These are phyloP conservation scores for Fonsecaea pugnacius DNA, from an alignment of 2,329 filamentous ascomycete species.

Conservation along the genomic window DNA sequence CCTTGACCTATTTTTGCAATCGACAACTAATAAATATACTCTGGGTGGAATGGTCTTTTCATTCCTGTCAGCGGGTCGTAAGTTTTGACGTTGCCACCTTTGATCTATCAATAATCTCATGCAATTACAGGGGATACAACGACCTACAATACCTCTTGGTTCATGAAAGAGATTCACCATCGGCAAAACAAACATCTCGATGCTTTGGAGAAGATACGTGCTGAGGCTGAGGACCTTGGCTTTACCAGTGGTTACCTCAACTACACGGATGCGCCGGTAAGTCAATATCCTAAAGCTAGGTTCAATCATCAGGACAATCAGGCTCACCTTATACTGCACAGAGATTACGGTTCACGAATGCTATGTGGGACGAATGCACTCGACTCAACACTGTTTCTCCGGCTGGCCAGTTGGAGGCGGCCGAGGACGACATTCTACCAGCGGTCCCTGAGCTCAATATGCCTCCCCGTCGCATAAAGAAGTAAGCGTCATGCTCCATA, in stretches of 20 bases:
- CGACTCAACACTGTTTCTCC: slow-evolving; percentile 29
- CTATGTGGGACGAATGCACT: slow-evolving; percentile 29
- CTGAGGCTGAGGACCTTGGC: slow-evolving; percentile 22
- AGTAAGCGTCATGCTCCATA: slow-evolving; percentile 3
- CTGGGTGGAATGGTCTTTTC: slow-evolving; percentile 26
- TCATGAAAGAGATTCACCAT: slow-evolving; percentile 28
- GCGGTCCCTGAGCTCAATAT: slow-evolving; percentile 28
- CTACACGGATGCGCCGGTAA: slow-evolving; percentile 23
- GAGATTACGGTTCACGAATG: slow-evolving; percentile 27
- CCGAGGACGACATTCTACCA: slow-evolving; percentile 26
- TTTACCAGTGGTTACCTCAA: slow-evolving; percentile 19
- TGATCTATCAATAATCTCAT: neutral
- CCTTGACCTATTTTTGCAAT: slow-evolving; percentile 27
- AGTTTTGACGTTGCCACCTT: slow-evolving; percentile 1
- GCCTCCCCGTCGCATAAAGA: slow-evolving; percentile 26
- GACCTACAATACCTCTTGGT: slow-evolving; percentile 25
- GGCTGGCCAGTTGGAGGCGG: slow-evolving; percentile 27
- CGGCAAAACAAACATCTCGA: slow-evolving; percentile 25
- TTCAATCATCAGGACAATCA: neutral
- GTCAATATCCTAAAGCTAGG: neutral
- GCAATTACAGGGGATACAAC: slow-evolving; percentile 24
- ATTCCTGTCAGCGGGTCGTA: slow-evolving; percentile 25
- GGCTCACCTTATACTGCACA: slow-evolving; percentile 2
- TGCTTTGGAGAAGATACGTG: slow-evolving; percentile 23
- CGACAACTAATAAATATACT: slow-evolving; percentile 22